Base-by-base conservation (phyloP, 257 asterid species). In the Petunia secreta region DNA sequence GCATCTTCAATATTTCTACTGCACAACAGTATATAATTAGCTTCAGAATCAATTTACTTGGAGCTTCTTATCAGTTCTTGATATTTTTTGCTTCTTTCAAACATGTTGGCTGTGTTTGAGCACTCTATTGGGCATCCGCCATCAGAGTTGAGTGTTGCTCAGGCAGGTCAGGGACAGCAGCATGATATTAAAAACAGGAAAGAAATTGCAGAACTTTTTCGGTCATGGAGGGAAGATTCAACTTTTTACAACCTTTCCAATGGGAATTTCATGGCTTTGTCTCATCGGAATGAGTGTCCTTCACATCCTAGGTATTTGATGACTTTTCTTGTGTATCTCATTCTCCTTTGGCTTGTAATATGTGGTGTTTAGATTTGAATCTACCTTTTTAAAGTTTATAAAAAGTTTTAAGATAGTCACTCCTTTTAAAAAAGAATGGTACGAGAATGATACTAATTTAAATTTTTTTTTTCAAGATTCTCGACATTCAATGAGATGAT, bases 71-170 rank as follows among this genome's bases (percentile, higher is more conserved):
- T 25, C 25, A 25, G 25, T 63, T 63, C 71, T 63, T 63, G 71
- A 63, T 37, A 36, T 3, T 9, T 36, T 36, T 3, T 4, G 39
- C 3, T 76, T 41, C 4, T 58, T 41, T 36, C 38, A 16, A 54
- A 63, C 75, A 93, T 91, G 97, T 84, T 90, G 77, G 92, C 95
- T 10, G 90, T 87, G 46, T 86, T 91, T 64, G 90, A 88, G 80
- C 86, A 84, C 59, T 82, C 83, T 0, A 82, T 86, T 4, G 90
- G 86, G 14, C 84, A 82, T 67, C 92, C 86, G 1, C 95, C 97
- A 0, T 37, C 65, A 36, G 96, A 89, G 80, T 83, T 89, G 78
- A 82, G 79, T 36, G 82, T 84, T 82, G 85, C 88, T 0, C 78
- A 63, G 40, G 75, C 9, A 9, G 87, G 73, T 25, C 59, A 82